These are phyloP conservation scores for Colletotrichum truncatum DNA, from an alignment of 2,329 filamentous ascomycete species.

Conservation along the genomic window DNA sequence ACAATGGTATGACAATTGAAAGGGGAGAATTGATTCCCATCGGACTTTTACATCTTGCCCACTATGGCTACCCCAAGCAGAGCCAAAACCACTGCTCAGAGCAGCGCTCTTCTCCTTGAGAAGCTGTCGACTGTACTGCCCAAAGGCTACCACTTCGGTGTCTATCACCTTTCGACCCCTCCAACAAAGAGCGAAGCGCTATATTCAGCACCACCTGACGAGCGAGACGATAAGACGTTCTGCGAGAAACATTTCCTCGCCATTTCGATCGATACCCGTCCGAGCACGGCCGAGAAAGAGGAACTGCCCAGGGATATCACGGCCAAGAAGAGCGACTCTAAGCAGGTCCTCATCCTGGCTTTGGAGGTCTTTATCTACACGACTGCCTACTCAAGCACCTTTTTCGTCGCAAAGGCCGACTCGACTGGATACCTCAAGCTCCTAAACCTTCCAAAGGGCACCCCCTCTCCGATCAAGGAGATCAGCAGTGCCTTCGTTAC, in stretches of 20 bases:
- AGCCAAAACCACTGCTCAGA: conserved; percentile 31
- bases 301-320: conserved; percentile 36
- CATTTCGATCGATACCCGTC: conserved; percentile 53
- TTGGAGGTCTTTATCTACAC: conserved; percentile 90
- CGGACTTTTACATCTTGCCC: background rate
- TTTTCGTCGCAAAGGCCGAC: conserved; percentile 97
- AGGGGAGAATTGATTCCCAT: background rate
- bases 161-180: conserved; percentile 89
- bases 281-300: conserved; percentile 28
- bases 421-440: conserved; percentile 87
- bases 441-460: conserved; percentile 68
- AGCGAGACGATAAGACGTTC: conserved; percentile 79
- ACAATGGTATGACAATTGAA: conserved; percentile 5
- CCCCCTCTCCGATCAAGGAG: conserved; percentile 76
- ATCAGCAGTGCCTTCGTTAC: conserved; percentile 80
- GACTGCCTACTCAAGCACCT: conserved; percentile 80
- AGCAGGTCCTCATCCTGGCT: conserved; percentile 77
- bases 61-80: conserved; percentile 35
- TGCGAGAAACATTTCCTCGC: conserved; percentile 83
- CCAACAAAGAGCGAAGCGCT: conserved; percentile 79
- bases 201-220: conserved; percentile 79
- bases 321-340: conserved; percentile 31
- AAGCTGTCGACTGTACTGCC: conserved; percentile 62
- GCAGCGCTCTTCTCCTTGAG: conserved; percentile 42
- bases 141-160: conserved; percentile 65